These are phyloP conservation scores for Stachybotrys chlorohalonatus DNA, from an alignment of 2,329 filamentous ascomycete genomes.

Conservation along the genomic window DNA sequence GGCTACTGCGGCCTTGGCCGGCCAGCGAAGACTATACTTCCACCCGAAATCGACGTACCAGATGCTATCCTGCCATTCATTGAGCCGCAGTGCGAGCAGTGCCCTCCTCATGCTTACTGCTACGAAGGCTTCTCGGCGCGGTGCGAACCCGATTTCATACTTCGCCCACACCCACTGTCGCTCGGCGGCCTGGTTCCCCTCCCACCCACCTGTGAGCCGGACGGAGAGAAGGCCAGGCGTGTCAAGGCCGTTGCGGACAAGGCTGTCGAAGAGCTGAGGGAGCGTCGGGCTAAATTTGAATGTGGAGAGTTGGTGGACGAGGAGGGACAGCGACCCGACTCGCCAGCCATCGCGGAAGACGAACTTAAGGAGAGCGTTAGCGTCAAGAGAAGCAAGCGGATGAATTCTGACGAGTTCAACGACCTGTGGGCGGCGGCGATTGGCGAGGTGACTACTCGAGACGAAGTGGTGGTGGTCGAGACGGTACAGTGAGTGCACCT, in stretches of 20 bases:
- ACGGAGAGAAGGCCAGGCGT: constrained; percentile 82
- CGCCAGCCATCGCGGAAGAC: constrained; percentile 53
- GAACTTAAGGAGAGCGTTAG: constrained; percentile 71
- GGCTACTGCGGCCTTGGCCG: constrained; percentile 87
- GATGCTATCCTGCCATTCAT: constrained; percentile 61
- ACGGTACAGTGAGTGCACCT: constrained; percentile 42
- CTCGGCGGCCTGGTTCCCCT: constrained; percentile 74
- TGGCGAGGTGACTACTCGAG: constrained; percentile 57
- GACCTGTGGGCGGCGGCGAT: constrained; percentile 73
- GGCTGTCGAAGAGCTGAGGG: constrained; percentile 76
- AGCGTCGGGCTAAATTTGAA: constrained; percentile 81
- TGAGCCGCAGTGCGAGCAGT: constrained; percentile 78
- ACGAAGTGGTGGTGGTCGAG: constrained; percentile 44
- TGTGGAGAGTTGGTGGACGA: constrained; percentile 66
- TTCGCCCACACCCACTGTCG: constrained; percentile 75
- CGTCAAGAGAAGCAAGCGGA: constrained; percentile 69
- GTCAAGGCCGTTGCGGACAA: constrained; percentile 83
- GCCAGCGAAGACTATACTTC: constrained; percentile 42
- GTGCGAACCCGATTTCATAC: constrained; percentile 81
- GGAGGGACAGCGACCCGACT: constrained; percentile 47
- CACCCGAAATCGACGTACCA: constrained; percentile 49
- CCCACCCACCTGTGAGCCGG: constrained; percentile 86
- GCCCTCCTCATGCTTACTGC: constrained; percentile 84
- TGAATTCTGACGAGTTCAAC: constrained; percentile 84
- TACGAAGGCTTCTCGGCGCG: constrained; percentile 66